Base-by-base conservation (phyloP, 2,329 filamentous ascomycete genomes). In the Epichloe elymi region DNA sequence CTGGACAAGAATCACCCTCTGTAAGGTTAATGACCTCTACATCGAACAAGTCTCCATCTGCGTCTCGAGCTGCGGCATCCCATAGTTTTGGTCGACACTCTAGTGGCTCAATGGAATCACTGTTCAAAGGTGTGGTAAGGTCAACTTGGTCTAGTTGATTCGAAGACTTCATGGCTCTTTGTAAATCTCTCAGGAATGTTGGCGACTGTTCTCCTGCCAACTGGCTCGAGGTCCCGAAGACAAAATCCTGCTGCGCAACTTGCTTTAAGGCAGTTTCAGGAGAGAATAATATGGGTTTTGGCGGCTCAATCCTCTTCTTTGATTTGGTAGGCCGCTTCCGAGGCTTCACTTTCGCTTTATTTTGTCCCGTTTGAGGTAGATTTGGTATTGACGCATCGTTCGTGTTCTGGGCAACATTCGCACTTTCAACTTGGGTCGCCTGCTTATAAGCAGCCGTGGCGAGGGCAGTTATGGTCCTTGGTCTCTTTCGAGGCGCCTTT, bases 161-260 rank as follows among this genome's bases (percentile, higher is more conserved):
- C 0, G 83, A 86, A 38, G 70, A 71, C 54, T 73, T 74, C 55
- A 86, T 75, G 1, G 81, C 82, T 49, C 71, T 62, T 49, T 86
- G 80, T 19, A 86, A 65, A 44, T 85, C 76, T 33, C 75, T 74
- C 15, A 86, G 64, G 23, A 82, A 75, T 0, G 76, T 77, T 0
- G 85, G 85, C 0, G 85, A 86, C 37, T 88, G 80, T 51, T 88
- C 85, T 50, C 76, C 70, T 14, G 83, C 84, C 23, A 95, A 69
- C 63, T 95, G 88, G 63, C 88, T 94, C 1, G 85, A 90, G 0
- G 88, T 93, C 1, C 88, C 88, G 66, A 95, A 95, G 0, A 94
- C 68, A 60, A 90, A 86, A 53, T 89, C 80, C 62, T 93, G 88
- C 1, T 76, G 71, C 3, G 78, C 73, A 14, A 85, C 76, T 57